Conservation (phyloP, 2,329 filamentous ascomycete genomes). For the Ceratocystis lukuohia region DNA sequence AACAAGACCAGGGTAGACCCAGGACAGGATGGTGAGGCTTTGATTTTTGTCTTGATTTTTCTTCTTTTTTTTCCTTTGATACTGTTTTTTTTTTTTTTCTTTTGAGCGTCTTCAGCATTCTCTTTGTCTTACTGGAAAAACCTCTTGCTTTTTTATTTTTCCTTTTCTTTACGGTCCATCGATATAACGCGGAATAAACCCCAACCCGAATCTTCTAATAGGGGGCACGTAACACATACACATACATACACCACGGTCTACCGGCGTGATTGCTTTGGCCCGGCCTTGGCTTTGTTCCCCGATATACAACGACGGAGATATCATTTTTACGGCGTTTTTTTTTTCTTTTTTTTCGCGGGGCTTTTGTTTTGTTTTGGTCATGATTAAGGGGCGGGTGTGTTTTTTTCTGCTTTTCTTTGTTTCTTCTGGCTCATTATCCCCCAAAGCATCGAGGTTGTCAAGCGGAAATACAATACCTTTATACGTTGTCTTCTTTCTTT, state of each 20-base stretch:
- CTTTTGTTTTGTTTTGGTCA: too few species aligned
- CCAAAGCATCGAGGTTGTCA: background rate
- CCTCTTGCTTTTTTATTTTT: constrained; percentile 6
- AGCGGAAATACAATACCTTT: background rate
- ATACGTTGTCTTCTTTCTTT: background rate
- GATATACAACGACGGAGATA: background rate
- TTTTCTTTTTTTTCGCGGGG: background rate
- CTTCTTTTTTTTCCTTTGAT: background rate
- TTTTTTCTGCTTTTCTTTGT: background rate
- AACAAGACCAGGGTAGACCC: too few species aligned
- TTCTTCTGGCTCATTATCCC: background rate
- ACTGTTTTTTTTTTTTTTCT: background rate
- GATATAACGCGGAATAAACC: background rate
- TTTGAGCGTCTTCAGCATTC: background rate
- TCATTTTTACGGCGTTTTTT: background rate
- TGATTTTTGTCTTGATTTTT: background rate
- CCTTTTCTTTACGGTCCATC: constrained; percentile 2
- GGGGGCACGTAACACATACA: background rate
- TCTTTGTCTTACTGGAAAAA: background rate
- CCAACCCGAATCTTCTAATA: background rate
- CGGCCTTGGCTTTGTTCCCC: background rate
- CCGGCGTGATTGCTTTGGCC: too few species aligned
- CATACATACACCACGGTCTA: too few species aligned
- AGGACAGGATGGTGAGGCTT: too few species aligned
- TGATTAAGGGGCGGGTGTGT: too few species aligned